Evolutionary conservation across 306 rosid genomes (phyloP), one percentile per base, ranked within the genome.

Genomic region (Lotus japonicus): DNA sequence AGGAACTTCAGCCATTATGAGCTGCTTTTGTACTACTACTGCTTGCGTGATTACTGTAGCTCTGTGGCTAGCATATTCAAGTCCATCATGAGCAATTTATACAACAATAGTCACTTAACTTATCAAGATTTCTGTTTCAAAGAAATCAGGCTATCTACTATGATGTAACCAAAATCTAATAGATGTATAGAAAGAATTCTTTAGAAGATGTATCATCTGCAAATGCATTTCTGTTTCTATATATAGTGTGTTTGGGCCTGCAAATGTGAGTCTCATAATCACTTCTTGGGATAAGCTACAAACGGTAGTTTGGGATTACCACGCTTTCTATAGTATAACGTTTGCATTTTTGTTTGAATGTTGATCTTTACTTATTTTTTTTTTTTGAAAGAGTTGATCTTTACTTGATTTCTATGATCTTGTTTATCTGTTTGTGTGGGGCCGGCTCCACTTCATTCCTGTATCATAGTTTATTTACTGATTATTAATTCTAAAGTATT

Each of bases 1-100:
- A 91, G 71, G 99, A 95, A 77, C 99, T 95, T 62, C 99, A 88
- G 77, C 90, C 97, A 8, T 63, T 94, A 33, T 88, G 79, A 90
- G 83, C 71, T 23, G 13, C 51, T 9, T 9, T 31, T 71, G 51
- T 43, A 80, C 66, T 7, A 56, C 26, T 70, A 41, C 69, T 60
- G 69, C 64, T 64, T 54, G 68, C 42, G 67, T 16, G 75, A 70
- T 49, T 2, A 64, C 42, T 77, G 8, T 1, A 14, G 28, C 48
- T 70, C 58, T 26, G 67, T 52, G 31, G 31, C 31, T 74, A 56
- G 58, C 54, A 77, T 42, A 57, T 70, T 71, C 53, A 13, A 72
- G 59, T 63, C 18, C 28, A 59, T 61, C 53, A 64, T 35, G 48
- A 75, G 42, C 26, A 21, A 21, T 21, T 31, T 31, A 31, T 31